Evolutionary conservation across 2,329 filamentous ascomycete species (phyloP), one percentile per base, ranked within the genome.

Genomic region (Trichophyton schoenleinii): DNA sequence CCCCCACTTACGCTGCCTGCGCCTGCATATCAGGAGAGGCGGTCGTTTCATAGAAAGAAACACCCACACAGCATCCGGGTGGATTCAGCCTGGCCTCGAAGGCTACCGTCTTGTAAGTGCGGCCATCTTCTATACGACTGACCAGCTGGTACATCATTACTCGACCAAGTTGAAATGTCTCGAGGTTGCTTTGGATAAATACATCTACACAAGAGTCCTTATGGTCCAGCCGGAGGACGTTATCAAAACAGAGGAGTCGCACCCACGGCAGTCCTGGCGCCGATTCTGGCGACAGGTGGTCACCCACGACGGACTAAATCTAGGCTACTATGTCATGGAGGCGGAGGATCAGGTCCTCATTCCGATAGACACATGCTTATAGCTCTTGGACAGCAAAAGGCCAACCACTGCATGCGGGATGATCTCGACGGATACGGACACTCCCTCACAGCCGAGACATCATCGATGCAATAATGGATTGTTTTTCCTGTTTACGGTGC

Each of bases 301-400:
- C 49, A 53, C 49, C 22, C 25, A 53, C 25, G 49, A 53, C n/a
- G 49, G 49, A 28, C 49, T 53, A 31, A 9, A 31, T 28, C 49
- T 53, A 34, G 49, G 49, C 13, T 53, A 53, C 13, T 53, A 53
- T 31, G 49, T 53, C 13, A 53, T 53, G 22, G 49, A 53, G 22
- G 49, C 49, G 25, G 49, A 53, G 49, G 49, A 53, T 25, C 49
- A 53, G 22, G 49, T 53, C 34, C 49, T 53, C 5, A 53, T 53
- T 31, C 49, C 49, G 49, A 53, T 53, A 34, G 49, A 53, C 49
- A 53, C 49, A 53, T 53, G 49, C 49, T 22, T 53, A 25, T 53
- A 53, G 22, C 22, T 28, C 2, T 1, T 22, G 34, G 34, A 13
- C 34, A 38, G 9, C 34, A 38, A 13, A 34, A 13, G 3, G 3